Evolutionary conservation across 2,329 filamentous ascomycete species (phyloP).

Genomic region (Plenodomus tracheiphilus): DNA sequence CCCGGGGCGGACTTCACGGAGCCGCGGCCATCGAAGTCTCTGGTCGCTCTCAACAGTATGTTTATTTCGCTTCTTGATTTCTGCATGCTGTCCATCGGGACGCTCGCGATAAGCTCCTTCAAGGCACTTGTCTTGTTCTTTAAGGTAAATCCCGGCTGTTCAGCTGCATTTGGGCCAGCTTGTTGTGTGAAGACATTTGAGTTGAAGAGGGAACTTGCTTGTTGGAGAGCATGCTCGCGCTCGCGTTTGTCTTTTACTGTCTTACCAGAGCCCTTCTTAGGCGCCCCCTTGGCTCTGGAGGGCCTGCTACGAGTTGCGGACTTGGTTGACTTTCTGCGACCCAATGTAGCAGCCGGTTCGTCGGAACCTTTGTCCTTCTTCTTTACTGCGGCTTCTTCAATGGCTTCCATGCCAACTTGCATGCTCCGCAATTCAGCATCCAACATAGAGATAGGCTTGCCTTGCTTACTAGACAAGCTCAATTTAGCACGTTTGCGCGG

Average conservation of each 20-base stretch:
- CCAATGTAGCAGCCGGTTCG: conserved; percentile 1
- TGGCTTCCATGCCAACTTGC: conserved; percentile 33
- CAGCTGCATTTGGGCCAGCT: conserved; percentile 21
- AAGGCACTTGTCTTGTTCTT: conserved; percentile 40
- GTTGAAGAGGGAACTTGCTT: conserved; percentile 30
- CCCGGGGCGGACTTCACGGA: conserved; percentile 34
- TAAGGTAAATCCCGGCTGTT: conserved; percentile 28
- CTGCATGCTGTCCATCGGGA: conserved; percentile 43
- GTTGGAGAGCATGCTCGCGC: conserved; percentile 17
- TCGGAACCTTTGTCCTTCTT: conserved; percentile 14
- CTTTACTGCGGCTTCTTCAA: conserved; percentile 23
- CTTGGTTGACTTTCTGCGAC: conserved; percentile 7
- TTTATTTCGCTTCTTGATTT: conserved; percentile 42
- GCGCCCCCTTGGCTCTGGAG: conserved; percentile 4
- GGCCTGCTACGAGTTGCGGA: conserved; percentile 4
- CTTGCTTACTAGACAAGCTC: conserved; percentile 16
- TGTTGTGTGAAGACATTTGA: conserved; percentile 41
- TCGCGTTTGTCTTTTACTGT: conserved; percentile 22
- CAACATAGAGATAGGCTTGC: conserved; percentile 16
- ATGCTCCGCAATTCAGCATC: conserved; percentile 35
- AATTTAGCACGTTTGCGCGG: conserved; percentile 19
- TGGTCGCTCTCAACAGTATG: conserved; percentile 45
- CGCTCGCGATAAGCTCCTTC: conserved; percentile 45
- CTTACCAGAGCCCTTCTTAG: conserved; percentile 1
- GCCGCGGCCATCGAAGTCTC: conserved; percentile 47